Conservation (phyloP, 768 basidiomycete species). For the Phaeotremella skinneri region DNA sequence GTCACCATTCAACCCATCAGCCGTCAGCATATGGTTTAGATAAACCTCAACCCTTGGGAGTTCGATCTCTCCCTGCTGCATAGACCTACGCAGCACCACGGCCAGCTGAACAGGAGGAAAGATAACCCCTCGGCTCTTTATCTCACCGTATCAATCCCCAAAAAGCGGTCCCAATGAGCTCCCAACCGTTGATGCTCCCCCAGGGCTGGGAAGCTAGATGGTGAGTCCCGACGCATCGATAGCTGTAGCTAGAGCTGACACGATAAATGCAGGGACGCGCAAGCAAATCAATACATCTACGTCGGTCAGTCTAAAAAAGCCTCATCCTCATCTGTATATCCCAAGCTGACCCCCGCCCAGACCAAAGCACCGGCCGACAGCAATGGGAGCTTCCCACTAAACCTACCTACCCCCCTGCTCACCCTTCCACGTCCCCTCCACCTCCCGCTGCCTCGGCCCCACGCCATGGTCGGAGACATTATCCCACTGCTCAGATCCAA, state of each 20-base stretch:
- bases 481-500: slow-evolving; percentile 83
- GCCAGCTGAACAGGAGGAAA: too few species aligned
- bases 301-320: slow-evolving; percentile 69
- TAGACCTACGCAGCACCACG: too few species aligned
- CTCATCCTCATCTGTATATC: background rate
- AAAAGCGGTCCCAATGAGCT: slow-evolving; percentile 17
- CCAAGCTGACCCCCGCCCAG: slow-evolving; percentile 55
- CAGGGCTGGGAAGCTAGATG: slow-evolving; percentile 93
- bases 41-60: too few species aligned
- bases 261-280: slow-evolving; percentile 63
- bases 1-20: too few species aligned
- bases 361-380: slow-evolving; percentile 67
- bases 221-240: slow-evolving; percentile 54
- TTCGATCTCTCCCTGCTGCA: too few species aligned
- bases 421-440: slow-evolving; percentile 52
- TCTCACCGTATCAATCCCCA: too few species aligned
- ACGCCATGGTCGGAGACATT: slow-evolving; percentile 74
- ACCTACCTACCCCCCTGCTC: slow-evolving; percentile 43
- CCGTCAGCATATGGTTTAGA: too few species aligned
- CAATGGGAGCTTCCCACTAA: slow-evolving; percentile 82
- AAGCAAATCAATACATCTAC: slow-evolving; percentile 79
- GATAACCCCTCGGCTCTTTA: too few species aligned
- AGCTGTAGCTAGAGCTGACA: background rate
- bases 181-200: slow-evolving; percentile 58
- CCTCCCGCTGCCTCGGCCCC: slow-evolving; percentile 54